These are phyloP conservation scores for Globisporangium splendens DNA, from an alignment of 352 stramenopile species.

Conservation along the genomic window DNA sequence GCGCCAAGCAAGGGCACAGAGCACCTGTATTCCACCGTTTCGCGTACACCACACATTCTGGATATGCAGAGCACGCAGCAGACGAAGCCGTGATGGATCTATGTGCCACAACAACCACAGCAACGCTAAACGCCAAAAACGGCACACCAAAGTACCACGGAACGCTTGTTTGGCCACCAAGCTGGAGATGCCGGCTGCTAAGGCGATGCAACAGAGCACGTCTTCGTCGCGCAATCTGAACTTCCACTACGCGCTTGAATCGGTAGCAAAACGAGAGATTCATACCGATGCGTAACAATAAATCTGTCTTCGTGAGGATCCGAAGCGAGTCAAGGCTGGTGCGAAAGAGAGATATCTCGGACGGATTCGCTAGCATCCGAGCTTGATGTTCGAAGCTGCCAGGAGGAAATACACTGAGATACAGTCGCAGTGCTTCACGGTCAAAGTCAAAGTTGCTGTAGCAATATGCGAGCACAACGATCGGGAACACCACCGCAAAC, in stretches of 20 bases:
- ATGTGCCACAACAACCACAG: neutral
- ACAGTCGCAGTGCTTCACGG: constrained; percentile 4
- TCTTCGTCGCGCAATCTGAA: constrained; percentile 18
- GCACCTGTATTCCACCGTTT: constrained; percentile 11
- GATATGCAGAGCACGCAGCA: constrained; percentile 13
- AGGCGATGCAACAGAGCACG: neutral
- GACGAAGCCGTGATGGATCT: constrained; percentile 4
- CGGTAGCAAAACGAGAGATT: constrained; percentile 28
- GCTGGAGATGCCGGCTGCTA: neutral
- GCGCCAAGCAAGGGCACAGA: constrained; percentile 21
- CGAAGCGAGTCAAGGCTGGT: constrained; percentile 31
- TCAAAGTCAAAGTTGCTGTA: constrained; percentile 31
- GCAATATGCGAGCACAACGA: constrained; percentile 26
- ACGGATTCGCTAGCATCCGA: constrained; percentile 23
- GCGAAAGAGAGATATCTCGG: constrained; percentile 24
- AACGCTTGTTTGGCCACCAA: neutral
- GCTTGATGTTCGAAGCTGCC: constrained; percentile 34
- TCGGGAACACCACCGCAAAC: constrained; percentile 23
- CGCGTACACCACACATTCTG: constrained; percentile 20
- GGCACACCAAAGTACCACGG: neutral
- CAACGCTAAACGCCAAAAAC: neutral
- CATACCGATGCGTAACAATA: constrained; percentile 34
- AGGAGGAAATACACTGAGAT: neutral
- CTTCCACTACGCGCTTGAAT: constrained; percentile 28
- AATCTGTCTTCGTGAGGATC: constrained; percentile 18